These are phyloP conservation scores for Petrea volubilis DNA, from an alignment of 257 asterid genomes.

Conservation along the genomic window DNA sequence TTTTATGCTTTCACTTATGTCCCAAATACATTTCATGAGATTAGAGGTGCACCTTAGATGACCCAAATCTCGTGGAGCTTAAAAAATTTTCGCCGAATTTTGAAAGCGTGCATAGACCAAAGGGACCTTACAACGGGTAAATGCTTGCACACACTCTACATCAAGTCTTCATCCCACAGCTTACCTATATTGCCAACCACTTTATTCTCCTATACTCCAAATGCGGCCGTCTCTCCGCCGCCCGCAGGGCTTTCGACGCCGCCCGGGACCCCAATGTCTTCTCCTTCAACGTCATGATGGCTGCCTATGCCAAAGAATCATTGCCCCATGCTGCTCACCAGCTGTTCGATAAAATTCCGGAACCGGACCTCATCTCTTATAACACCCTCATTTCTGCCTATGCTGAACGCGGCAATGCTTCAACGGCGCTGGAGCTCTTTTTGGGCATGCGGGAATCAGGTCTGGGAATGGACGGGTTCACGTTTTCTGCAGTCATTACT, in stretches of 20 bases:
- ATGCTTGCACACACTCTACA: constrained; percentile 54
- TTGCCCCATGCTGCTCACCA: constrained; percentile 52
- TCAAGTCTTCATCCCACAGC: constrained; percentile 52
- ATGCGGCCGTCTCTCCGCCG: constrained; percentile 56
- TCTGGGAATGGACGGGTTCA: constrained; percentile 60
- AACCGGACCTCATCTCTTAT: constrained; percentile 75
- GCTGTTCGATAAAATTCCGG: constrained; percentile 69
- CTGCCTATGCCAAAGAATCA: constrained; percentile 59
- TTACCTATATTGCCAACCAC: constrained; percentile 74
- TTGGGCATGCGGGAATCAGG: constrained; percentile 34
- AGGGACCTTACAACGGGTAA: constrained; percentile 59
- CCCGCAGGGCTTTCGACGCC: constrained; percentile 52
- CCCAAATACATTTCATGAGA: not conserved
- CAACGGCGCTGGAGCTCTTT: constrained; percentile 48
- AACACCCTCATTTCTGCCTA: constrained; percentile 81
- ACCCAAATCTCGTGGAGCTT: constrained; percentile 42
- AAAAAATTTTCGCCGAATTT: constrained; percentile 40
- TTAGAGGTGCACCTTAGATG: constrained; percentile 30
- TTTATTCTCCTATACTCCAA: constrained; percentile 80
- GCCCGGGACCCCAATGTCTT: constrained; percentile 58
- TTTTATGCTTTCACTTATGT: not conserved
- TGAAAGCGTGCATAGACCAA: constrained; percentile 58
- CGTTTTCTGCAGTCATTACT: constrained; percentile 54
- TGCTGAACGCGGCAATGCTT: constrained; percentile 49
- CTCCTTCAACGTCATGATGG: constrained; percentile 66